A percentile compares a stretch with the other conserved stretches of the same genome.
These are phyloP conservation scores for Arctium minus DNA, from an alignment of 129 eudicot species.

Conservation along the genomic window DNA sequence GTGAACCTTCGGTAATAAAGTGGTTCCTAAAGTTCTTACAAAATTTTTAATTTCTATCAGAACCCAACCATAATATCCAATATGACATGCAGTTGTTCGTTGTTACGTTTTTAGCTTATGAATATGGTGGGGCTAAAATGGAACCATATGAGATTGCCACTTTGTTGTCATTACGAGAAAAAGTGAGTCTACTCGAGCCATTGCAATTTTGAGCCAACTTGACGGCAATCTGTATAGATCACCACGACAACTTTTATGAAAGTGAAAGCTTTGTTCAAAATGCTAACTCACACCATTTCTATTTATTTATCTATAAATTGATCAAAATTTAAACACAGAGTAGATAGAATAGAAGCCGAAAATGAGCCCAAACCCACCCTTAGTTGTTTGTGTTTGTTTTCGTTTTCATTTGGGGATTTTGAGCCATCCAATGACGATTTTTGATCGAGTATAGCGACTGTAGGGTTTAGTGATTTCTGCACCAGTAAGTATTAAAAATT, in stretches of 20 bases:
- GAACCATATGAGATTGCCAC: background rate
- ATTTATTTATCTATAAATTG: too few relatives aligned
- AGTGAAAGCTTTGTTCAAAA: too few relatives aligned
- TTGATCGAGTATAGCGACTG: background rate
- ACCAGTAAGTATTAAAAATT: too few relatives aligned
- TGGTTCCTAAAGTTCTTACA: too few relatives aligned
- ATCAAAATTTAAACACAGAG: background rate
- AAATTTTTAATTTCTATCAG: too few relatives aligned
- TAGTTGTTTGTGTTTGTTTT: background rate
- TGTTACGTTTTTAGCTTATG: background rate
- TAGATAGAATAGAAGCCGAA: background rate
- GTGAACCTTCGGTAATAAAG: too few relatives aligned
- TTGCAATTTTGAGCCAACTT: background rate
- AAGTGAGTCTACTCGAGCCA: background rate
- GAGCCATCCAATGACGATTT: background rate
- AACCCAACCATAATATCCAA: too few relatives aligned
- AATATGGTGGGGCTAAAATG: too few relatives aligned
- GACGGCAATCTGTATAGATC: background rate
- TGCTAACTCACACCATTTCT: background rate
- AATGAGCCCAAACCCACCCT: background rate
- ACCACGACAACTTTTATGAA: too few relatives aligned
- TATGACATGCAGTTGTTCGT: background rate
- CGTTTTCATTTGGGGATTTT: background rate
- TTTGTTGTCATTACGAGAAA: background rate
- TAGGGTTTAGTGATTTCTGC: too few relatives aligned